Base-by-base conservation (phyloP, 345 rosid genomes). In the Raphanus sativus region DNA sequence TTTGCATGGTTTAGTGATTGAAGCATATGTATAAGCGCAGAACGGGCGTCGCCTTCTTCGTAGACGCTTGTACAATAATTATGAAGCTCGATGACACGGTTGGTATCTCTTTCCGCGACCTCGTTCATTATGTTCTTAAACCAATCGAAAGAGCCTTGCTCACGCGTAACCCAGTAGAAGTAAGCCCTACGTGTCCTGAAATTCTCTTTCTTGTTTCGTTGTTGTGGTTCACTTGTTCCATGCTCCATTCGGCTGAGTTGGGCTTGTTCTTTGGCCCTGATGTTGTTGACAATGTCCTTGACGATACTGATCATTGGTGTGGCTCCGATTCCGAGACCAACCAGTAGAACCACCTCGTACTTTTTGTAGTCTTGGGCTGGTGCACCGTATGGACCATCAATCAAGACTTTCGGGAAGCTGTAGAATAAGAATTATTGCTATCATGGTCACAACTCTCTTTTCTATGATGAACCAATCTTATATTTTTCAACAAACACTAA, bases 281-380 rank as follows among this genome's bases (percentile, higher is more conserved):
- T 82, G 86, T 89, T 89, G 81, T 67, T 86, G 24, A 86, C 90
- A 55, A 91, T 88, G 86, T 91, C 97, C 80, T 89, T 89, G 1
- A 91, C 83, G 28, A 91, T 89, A 84, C 97, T 91, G 61, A 91
- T 91, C 94, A 91, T 89, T 3, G 97, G 97, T 4, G 97, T 91
- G 16, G 95, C 97, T 70, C 97, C 97, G 3, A 91, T 91, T 32
- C 97, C 94, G 17, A 91, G 82, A 36, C 92, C 97, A 8, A 91
- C 93, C 0, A 91, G 87, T 66, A 91, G 73, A 12, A 91, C 87
- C 8, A 91, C 91, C 56, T 91, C 97, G 13, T 88, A 89, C 72
- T 87, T 80, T 77, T 86, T 85, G 90, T 88, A 90, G 85, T 89
- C 97, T 67, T 91, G 95, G 56, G 97, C 97, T 65, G 97, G 93